Evolutionary conservation across 2,329 filamentous ascomycete species (phyloP).

Genomic region (Dendryphion nanum): DNA sequence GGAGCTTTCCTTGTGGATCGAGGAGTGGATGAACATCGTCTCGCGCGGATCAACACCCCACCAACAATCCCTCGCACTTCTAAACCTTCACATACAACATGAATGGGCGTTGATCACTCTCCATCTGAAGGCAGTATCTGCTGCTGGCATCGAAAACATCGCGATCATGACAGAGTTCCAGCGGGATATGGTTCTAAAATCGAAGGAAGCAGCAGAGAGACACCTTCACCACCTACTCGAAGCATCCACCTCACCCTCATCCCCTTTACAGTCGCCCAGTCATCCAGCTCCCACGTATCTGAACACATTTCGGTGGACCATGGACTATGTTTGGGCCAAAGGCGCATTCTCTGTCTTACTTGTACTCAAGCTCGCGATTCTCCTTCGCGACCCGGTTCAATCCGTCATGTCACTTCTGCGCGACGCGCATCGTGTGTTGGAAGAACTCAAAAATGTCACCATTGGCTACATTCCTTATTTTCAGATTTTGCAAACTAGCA

Average conservation of each 20-base stretch:
- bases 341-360: conserved; percentile 58
- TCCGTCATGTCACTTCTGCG: conserved; percentile 43
- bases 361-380: conserved; percentile 52
- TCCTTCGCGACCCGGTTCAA: conserved; percentile 45
- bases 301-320: conserved; percentile 52
- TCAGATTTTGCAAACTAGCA: conserved; percentile 49
- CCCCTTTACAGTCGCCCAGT: conserved; percentile 12
- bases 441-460: conserved; percentile 43
- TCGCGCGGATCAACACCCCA: conserved; percentile 12
- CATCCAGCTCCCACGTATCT: conserved; percentile 41
- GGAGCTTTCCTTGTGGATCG: conserved; percentile 41
- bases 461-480: conserved; percentile 49
- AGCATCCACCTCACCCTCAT: conserved; percentile 14
- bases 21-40: conserved; percentile 36
- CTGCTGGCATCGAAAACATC: conserved; percentile 51
- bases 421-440: conserved; percentile 45
- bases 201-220: conserved; percentile 51
- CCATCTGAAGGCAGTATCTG: conserved; percentile 51
- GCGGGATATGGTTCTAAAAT: conserved; percentile 48
- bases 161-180: conserved; percentile 52
- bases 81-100: conserved; percentile 53
- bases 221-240: conserved; percentile 51
- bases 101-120: conserved; percentile 56
- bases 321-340: conserved; percentile 61
- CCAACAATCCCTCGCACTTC: conserved; percentile 23